Conservation (phyloP, 23 red algal genomes). For the Chondrus crispus region DNA sequence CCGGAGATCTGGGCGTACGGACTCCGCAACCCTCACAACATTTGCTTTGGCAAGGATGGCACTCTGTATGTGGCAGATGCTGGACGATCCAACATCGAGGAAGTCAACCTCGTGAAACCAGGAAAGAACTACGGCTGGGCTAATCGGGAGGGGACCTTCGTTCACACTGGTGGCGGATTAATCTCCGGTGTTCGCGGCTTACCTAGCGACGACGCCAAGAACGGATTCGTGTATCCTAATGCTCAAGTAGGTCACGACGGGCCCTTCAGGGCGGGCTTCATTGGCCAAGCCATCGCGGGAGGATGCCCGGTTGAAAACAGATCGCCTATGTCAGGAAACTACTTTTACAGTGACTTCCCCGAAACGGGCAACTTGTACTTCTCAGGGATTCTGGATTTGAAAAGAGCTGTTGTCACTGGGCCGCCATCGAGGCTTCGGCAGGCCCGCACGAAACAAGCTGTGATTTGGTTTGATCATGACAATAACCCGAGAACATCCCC, state of each 20-base stretch:
- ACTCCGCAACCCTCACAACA: neutral
- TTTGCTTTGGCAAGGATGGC: neutral
- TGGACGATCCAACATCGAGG: neutral
- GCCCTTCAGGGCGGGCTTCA: neutral
- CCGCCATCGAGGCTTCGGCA: conserved; percentile 8
- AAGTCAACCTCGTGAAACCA: neutral
- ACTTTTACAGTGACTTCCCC: conserved; percentile 57
- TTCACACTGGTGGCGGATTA: conserved; percentile 11
- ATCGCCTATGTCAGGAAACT: conserved; percentile 49
- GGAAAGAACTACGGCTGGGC: conserved; percentile 1
- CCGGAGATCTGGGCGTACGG: neutral
- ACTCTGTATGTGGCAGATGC: neutral
- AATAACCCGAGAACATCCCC: neutral
- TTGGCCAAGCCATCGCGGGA: conserved; percentile 49
- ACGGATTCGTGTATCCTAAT: conserved; percentile 1
- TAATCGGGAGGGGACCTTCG: neutral
- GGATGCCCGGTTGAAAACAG: conserved; percentile 53
- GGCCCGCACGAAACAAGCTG: conserved; percentile 22
- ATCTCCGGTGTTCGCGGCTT: neutral
- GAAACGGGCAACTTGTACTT: conserved; percentile 41
- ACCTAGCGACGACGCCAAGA: neutral
- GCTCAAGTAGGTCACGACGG: conserved; percentile 38
- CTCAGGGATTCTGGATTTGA: conserved; percentile 9
- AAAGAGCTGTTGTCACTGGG: neutral
- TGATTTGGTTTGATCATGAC: conserved; percentile 1